Percentiles rank a stretch among this genome's conserved stretches.
phyloP scores from a whole-genome alignment of 805 yeast species.

The Candida sithepensis region DNA sequence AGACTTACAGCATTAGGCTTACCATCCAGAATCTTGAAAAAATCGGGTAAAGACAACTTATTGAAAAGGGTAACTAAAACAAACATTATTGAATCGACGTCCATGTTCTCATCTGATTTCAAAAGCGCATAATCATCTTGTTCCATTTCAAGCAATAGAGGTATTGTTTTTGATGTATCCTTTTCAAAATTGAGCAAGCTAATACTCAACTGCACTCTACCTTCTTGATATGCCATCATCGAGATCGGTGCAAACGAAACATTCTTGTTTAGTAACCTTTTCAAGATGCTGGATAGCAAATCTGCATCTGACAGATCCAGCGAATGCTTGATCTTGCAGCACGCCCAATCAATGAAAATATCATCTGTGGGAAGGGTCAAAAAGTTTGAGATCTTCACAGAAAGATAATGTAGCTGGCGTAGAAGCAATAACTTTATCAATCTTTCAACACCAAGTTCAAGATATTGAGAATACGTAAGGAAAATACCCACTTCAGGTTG shows the following conservation, averaged over 20 bases:
- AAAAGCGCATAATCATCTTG: conserved; percentile 66
- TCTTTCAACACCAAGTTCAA: conserved; percentile 48
- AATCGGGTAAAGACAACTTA: conserved; percentile 58
- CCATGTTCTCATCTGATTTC: conserved; percentile 60
- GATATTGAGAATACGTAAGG: conserved; percentile 56
- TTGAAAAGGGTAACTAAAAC: conserved; percentile 54
- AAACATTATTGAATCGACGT: conserved; percentile 55
- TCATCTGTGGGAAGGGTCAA: conserved; percentile 43
- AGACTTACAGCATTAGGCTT: conserved; percentile 38
- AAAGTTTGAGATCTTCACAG: conserved; percentile 57
- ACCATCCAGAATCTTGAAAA: conserved; percentile 61
- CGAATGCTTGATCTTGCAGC: conserved; percentile 57
- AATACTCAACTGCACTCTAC: conserved; percentile 66
- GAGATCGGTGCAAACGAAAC: conserved; percentile 61
- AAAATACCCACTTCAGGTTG: conserved; percentile 63
- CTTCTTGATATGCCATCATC: conserved; percentile 72
- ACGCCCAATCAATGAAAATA: conserved; percentile 79
- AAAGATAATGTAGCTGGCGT: conserved; percentile 58
- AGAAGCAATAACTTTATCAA: conserved; percentile 55
- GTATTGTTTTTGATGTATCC: conserved; percentile 54
- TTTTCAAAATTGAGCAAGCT: conserved; percentile 69
- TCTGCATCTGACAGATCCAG: conserved; percentile 54
- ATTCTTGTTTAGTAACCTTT: conserved; percentile 39
- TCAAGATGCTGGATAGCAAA: conserved; percentile 46
- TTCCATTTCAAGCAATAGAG: conserved; percentile 64